phyloP scores from a whole-genome alignment of 2,329 filamentous ascomycete genomes.

The Ceratocystiopsis minuta region DNA sequence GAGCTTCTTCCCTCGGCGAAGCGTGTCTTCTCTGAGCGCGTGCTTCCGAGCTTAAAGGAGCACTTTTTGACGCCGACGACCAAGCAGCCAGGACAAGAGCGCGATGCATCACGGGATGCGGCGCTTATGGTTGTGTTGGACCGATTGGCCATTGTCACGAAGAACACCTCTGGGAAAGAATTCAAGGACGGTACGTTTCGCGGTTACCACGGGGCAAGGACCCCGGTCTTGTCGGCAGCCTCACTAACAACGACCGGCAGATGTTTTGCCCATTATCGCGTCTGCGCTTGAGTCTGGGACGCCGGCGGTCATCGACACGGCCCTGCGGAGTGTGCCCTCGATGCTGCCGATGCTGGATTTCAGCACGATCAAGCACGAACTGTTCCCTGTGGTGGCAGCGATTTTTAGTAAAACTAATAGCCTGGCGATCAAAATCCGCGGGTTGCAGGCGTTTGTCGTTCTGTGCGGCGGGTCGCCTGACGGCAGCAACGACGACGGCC shows the following conservation, averaged over 20 bases:
- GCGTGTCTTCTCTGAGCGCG: slow-evolving; percentile 65
- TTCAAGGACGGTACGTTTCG: slow-evolving; percentile 65
- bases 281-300: slow-evolving; percentile 76
- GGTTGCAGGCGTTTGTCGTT: slow-evolving; percentile 74
- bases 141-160: slow-evolving; percentile 56
- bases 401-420: slow-evolving; percentile 91
- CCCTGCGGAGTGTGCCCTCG: slow-evolving; percentile 57
- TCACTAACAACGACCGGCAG: slow-evolving; percentile 23
- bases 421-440: slow-evolving; percentile 83
- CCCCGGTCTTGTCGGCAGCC: too few relatives aligned
- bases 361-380: slow-evolving; percentile 87
- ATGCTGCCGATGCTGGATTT: slow-evolving; percentile 87
- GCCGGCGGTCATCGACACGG: slow-evolving; percentile 73
- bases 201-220: too few relatives aligned
- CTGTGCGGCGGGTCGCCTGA: slow-evolving; percentile 62
- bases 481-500: slow-evolving; percentile 44
- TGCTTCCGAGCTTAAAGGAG: slow-evolving; percentile 69
- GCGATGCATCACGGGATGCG: slow-evolving; percentile 69
- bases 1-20: slow-evolving; percentile 59
- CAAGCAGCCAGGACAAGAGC: slow-evolving; percentile 43
- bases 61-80: slow-evolving; percentile 48
- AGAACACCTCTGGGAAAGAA: slow-evolving; percentile 74
- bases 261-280: slow-evolving; percentile 73
- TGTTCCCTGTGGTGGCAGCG: slow-evolving; percentile 78
- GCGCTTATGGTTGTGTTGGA: slow-evolving; percentile 84